A percentile compares a stretch with the other conserved stretches of the same genome.
phyloP scores from a whole-genome alignment of 2,329 filamentous ascomycete genomes.

The Coniochaeta prunicola region DNA sequence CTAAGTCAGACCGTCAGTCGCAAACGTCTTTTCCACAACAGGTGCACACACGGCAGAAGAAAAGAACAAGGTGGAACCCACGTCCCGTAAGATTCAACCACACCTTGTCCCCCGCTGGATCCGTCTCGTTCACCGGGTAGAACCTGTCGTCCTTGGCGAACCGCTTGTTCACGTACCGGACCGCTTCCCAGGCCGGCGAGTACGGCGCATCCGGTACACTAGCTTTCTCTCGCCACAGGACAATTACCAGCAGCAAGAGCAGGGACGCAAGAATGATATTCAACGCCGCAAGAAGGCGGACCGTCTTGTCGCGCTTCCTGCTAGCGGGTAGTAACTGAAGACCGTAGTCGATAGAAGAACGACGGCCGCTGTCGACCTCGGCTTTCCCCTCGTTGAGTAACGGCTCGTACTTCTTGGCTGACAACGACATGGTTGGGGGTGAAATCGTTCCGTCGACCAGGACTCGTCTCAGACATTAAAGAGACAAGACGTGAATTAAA shows the following conservation, averaged over 20 bases:
- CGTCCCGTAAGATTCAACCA: slow-evolving; percentile 2
- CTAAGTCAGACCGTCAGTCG: background rate
- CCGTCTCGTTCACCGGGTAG: background rate
- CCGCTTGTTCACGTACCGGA: slow-evolving; percentile 1
- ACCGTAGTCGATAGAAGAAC: background rate
- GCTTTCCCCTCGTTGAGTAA: background rate
- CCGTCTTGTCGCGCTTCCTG: background rate
- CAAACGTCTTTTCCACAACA: background rate
- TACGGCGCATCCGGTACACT: background rate
- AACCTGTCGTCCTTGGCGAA: background rate
- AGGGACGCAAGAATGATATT: background rate
- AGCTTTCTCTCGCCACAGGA: background rate
- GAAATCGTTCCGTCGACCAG: background rate
- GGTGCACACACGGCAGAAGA: background rate
- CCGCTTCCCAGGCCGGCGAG: slow-evolving; percentile 1
- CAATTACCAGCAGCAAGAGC: background rate
- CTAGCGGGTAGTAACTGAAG: background rate
- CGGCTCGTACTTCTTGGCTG: background rate
- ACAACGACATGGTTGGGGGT: background rate
- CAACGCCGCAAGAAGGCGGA: background rate
- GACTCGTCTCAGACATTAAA: background rate
- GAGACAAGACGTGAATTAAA: background rate
- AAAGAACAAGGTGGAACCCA: background rate
- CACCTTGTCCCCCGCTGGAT: background rate
- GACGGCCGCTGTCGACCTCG: background rate